These are phyloP conservation scores for Penicillium sp. DNA, from an alignment of 2,329 filamentous ascomycete species.

Conservation along the genomic window DNA sequence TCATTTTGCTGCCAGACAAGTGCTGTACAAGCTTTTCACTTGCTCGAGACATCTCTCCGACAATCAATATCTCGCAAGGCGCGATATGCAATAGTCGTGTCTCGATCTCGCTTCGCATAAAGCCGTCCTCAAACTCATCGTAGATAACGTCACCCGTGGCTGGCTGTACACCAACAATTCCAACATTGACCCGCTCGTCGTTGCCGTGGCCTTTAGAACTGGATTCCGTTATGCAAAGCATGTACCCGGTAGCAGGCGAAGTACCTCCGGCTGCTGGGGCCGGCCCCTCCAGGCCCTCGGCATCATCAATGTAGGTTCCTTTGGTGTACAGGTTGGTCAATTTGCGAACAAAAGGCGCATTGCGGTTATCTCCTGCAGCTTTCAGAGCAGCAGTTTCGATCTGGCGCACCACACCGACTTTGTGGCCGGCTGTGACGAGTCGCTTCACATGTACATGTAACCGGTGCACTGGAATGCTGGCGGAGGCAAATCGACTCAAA, in stretches of 20 bases:
- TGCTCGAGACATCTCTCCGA: conserved; percentile 84
- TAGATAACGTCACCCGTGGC: conserved; percentile 95
- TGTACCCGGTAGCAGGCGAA: conserved; percentile 72
- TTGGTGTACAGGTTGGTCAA: conserved; percentile 98
- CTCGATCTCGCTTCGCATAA: conserved; percentile 96
- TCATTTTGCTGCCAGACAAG: conserved; percentile 83
- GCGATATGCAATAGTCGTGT: conserved; percentile 93
- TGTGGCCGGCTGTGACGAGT: conserved; percentile 87
- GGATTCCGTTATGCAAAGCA: conserved; percentile 87
- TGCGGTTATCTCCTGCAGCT: conserved; percentile 90
- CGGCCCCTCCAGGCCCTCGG: conserved; percentile 70
- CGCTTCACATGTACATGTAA: conserved; percentile 92
- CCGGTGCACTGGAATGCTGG: conserved; percentile 90
- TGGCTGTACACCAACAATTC: conserved; percentile 90
- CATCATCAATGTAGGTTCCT: conserved; percentile 94
- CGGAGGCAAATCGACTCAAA: conserved; percentile 86
- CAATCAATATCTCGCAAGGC: conserved; percentile 90
- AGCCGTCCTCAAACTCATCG: conserved; percentile 93
- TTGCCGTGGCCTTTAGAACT: conserved; percentile 78
- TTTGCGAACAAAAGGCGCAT: conserved; percentile 86
- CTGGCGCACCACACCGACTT: conserved; percentile 93
- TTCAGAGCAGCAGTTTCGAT: conserved; percentile 94
- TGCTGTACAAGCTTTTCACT: conserved; percentile 92
- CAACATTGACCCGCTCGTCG: conserved; percentile 90
- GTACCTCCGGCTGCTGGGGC: conserved; percentile 57